Conservation (phyloP, 805 yeast genomes). For the Candida lessepsii region DNA sequence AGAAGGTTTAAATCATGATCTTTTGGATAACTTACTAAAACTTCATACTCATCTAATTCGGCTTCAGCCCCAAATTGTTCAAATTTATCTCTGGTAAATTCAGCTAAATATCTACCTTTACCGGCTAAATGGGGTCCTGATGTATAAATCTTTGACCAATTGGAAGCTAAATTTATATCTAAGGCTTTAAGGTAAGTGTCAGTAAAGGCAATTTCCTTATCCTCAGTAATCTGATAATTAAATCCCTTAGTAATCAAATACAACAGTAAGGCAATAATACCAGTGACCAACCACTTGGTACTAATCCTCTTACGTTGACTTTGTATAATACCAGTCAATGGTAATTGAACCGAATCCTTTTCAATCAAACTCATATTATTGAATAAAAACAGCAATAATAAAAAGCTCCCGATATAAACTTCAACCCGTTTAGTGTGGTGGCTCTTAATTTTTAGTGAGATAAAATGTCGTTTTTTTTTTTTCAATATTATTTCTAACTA, state of each 20-base stretch:
- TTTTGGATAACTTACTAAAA: conserved; percentile 53
- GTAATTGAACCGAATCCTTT: conserved; percentile 4
- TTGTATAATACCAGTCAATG: conserved; percentile 1
- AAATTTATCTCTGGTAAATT: conserved; percentile 52
- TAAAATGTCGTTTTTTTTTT: background rate
- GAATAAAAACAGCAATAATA: too few relatives aligned
- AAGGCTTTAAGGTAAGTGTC: conserved; percentile 25
- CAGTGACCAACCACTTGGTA: background rate
- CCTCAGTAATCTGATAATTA: background rate
- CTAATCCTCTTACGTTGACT: background rate
- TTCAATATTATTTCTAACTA: too few relatives aligned
- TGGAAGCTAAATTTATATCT: conserved; percentile 37
- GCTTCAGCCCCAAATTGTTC: conserved; percentile 52
- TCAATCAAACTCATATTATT: background rate
- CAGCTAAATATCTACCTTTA: conserved; percentile 40
- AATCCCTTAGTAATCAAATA: background rate
- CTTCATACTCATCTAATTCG: conserved; percentile 52
- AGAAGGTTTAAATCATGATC: conserved; percentile 41
- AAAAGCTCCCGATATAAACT: conserved; percentile 1
- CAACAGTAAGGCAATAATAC: background rate
- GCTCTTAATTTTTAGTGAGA: background rate
- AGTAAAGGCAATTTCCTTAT: conserved; percentile 10
- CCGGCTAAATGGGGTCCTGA: conserved; percentile 47
- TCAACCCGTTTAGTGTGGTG: background rate
- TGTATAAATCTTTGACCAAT: conserved; percentile 44